Evolutionary conservation across 2,329 filamentous ascomycete genomes (phyloP).

Genomic region (Chrysoporthe puriensis): DNA sequence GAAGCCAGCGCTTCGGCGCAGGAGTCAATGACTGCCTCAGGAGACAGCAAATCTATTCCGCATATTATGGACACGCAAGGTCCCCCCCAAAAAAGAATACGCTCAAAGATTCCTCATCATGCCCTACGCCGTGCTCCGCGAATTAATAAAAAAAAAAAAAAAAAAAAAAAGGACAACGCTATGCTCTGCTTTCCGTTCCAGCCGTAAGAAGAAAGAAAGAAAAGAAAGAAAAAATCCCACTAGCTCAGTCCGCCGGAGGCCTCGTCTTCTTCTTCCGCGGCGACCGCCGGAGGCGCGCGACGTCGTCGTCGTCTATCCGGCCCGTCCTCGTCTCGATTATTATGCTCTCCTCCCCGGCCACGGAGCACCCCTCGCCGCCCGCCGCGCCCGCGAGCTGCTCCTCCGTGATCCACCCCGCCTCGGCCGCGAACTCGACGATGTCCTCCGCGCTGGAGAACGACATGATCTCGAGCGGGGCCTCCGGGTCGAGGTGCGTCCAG

Average conservation of each 20-base stretch:
- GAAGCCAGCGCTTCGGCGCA: background rate
- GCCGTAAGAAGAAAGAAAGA: background rate
- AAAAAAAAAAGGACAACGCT: background rate
- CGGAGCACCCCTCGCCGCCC: conserved; percentile 16
- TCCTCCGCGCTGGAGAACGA: conserved; percentile 60
- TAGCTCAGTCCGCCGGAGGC: conserved; percentile 14
- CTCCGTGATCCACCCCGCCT: conserved; percentile 60
- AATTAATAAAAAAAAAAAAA: too few relatives aligned
- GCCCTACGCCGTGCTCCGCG: conserved; percentile 6
- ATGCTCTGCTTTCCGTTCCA: background rate
- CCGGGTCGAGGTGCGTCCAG: conserved; percentile 57
- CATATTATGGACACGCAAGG: conserved; percentile 12
- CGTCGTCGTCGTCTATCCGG: conserved; percentile 8
- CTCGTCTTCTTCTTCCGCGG: conserved; percentile 24
- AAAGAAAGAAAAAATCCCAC: too few relatives aligned
- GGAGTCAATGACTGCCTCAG: conserved; percentile 2
- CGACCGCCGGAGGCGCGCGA: conserved; percentile 27
- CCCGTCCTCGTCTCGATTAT: conserved; percentile 27
- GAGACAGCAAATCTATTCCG: conserved; percentile 3
- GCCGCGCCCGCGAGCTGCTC: conserved; percentile 47
- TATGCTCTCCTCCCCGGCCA: conserved; percentile 32
- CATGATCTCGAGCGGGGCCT: conserved; percentile 50
- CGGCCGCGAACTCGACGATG: conserved; percentile 59
- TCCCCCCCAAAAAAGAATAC: background rate
- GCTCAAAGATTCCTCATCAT: background rate